Percentiles rank a stretch among this genome's conserved stretches.
These are phyloP conservation scores for Botrytis cinerea DNA, from an alignment of 2,329 filamentous ascomycete species.

Conservation along the genomic window DNA sequence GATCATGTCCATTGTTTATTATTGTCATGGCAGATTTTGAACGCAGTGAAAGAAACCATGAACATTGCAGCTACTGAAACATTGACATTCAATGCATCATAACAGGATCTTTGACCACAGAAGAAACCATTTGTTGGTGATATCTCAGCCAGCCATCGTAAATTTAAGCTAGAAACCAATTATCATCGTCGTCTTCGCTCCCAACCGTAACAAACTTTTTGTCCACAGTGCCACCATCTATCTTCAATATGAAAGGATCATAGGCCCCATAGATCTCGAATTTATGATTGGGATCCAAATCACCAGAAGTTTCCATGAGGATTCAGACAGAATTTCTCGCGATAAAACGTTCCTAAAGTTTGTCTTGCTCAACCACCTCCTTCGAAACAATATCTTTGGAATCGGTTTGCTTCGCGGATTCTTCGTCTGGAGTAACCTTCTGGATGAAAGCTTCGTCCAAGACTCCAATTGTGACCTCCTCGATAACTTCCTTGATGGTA, in stretches of 20 bases:
- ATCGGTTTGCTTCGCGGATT: accelerated
- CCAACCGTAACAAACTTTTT: neutral
- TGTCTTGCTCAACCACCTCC: accelerated
- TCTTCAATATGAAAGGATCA: too few relatives aligned
- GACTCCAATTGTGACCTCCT: neutral
- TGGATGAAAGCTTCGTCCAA: neutral
- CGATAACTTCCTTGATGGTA: neutral
- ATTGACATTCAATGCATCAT: neutral
- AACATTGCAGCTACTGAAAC: neutral
- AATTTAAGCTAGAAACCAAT: neutral
- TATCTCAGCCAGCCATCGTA: accelerated
- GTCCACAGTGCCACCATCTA: neutral
- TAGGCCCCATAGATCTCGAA: neutral
- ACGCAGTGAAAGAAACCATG: neutral
- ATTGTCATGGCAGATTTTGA: neutral
- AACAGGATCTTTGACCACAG: neutral
- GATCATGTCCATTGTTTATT: neutral
- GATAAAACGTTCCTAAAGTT: accelerated
- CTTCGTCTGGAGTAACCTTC: neutral
- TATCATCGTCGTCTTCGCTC: neutral
- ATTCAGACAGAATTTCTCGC: accelerated
- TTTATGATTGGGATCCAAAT: neutral
- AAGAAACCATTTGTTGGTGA: neutral
- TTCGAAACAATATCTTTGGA: neutral
- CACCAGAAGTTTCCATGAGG: accelerated